Base-by-base conservation (phyloP, 2,329 filamentous ascomycete species). In the Amesomyces nigricolor region DNA sequence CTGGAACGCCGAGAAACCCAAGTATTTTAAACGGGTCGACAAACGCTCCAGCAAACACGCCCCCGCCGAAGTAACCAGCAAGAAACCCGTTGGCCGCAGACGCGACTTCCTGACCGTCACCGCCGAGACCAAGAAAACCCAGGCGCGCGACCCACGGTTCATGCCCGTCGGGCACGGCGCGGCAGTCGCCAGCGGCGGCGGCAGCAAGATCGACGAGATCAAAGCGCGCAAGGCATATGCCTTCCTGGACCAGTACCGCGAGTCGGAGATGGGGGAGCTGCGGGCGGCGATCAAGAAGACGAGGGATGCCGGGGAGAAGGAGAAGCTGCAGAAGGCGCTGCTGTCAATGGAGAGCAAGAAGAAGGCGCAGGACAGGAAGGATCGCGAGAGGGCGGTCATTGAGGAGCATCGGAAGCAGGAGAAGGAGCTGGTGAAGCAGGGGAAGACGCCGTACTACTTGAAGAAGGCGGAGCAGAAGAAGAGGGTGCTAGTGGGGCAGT, bases 401-500 rank as follows among this genome's bases (percentile, higher is more conserved):
- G 77, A 82, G 44, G 84, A 87, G 70, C 91, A 97, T 73, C 82
- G 87, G 66, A 81, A 81, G 73, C 79, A 85, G 70, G 94, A 99
- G 77, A 91, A 89, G 74, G 87, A 91, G 69, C 74, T 88, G 58
- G 85, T 97, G 50, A 84, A 84, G 65, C 82, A 95, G 74, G 94
- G 94, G 58, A 96, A 96, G 82, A 83, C 81, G 68, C 92, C 94
- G 0, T 99, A 91, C 74, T 97, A 89, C 72, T 75, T 97, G 65
- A 99, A 99, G 82, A 86, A 86, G 75, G 84, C 85, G 67, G 92
- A 96, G 73, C 82, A 94, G 77, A 95, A 94, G 85, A 90, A 92
- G 77, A 77, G 86, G 71, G 77, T 91, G 54, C 75, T 96, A 59
- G 77, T 88, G 67, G 86, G 94, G 65, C 83, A 87, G 68, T 96